Conservation (phyloP, 352 stramenopile species). For the Phytophthora pinifolia region DNA sequence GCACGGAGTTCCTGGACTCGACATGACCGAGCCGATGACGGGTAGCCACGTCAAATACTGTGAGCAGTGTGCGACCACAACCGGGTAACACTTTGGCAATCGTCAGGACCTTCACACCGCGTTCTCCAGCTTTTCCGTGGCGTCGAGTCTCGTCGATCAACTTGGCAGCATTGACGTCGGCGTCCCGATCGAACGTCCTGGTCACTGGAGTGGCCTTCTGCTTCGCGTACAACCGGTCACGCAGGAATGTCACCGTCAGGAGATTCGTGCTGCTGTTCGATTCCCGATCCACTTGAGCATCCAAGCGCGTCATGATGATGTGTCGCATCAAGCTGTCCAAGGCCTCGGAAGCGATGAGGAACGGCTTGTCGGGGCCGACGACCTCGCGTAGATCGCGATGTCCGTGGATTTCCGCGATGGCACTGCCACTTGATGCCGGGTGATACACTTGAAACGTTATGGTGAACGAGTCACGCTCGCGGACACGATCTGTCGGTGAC, state of each 20-base stretch:
- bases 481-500: constrained; percentile 46
- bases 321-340: constrained; percentile 53
- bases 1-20: neutral
- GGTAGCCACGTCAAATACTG: constrained; percentile 48
- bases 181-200: constrained; percentile 31
- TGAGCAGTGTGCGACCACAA: constrained; percentile 53
- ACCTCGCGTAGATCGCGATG: constrained; percentile 57
- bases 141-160: constrained; percentile 49
- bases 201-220: constrained; percentile 66
- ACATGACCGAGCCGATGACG: neutral
- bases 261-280: neutral
- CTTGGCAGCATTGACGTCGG: constrained; percentile 42
- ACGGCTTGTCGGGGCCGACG: constrained; percentile 50
- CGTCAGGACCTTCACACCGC: constrained; percentile 66
- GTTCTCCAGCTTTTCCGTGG: constrained; percentile 27
- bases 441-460: constrained; percentile 65
- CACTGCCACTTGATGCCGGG: constrained; percentile 37
- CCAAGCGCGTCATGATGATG: constrained; percentile 50
- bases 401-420: constrained; percentile 34
- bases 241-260: constrained; percentile 46
- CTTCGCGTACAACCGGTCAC: constrained; percentile 65
- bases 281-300: constrained; percentile 17
- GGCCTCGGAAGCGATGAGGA: constrained; percentile 40
- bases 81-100: constrained; percentile 36
- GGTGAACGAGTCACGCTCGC: constrained; percentile 55